Base-by-base conservation (phyloP, 805 yeast species). In the Pichia thaimueangensis region DNA sequence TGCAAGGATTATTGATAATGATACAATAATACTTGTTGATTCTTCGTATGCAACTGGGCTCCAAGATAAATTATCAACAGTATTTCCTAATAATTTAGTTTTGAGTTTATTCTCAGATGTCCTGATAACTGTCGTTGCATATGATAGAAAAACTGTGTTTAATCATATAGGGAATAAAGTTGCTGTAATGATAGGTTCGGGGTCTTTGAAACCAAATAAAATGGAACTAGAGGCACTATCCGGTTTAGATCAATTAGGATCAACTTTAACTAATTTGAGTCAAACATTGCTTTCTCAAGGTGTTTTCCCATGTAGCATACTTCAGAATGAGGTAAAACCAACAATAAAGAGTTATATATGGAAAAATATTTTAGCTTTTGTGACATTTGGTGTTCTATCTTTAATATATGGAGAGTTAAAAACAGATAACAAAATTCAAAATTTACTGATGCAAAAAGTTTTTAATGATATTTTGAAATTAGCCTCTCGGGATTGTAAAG, bases 21-120 rank as follows among this genome's bases (percentile, higher is more conserved):
- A 53, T 6, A 58, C 64, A 6, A 47, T 56, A 11, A 43, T 60
- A 15, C 30, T 59, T 16, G 48, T 60, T 3, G 64, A 60, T 40
- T 56, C 62, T 4, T 39, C 36, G 10, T 49, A 47, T 41, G 55
- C 53, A 3, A 32, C 50, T 11, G 54, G 52, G 1, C 34, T 58
- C 13, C 63, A 60, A 15, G 35, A 37, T 4, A 35, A 34, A 13
- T 20, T 60, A 17, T 30, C 30, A 9, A 27, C 24, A 19, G 25
- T 25, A 5, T 36, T 57, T 4, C 47, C 52, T 3, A 42, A 48
- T 8, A 37, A 39, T n/a, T 35, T 39, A 5, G 45, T 50, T 0
- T 43, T 59, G 39, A 57, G 56, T 30, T 34, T 54, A 28, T 45
- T 52, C 5, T 58, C 59, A 19, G 60, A 60, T 28, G 60, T 54